Conservation (phyloP, 1,139 yeast species). For the Casaregolazyma lundiana region DNA sequence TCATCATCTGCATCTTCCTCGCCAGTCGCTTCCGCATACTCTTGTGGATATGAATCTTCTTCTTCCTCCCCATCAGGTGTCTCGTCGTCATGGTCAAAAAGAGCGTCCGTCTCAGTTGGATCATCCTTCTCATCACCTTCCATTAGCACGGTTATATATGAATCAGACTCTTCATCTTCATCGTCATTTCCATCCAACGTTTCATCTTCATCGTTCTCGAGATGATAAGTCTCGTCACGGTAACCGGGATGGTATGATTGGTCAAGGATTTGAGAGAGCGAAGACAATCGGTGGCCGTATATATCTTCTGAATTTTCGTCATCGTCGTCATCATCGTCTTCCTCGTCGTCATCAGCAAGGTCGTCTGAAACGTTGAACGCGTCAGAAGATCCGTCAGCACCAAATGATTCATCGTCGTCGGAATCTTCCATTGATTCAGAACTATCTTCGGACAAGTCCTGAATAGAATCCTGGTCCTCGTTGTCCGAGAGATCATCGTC, state of each 20-base stretch:
- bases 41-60: not conserved
- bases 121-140: not conserved
- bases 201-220: not conserved
- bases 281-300: not conserved
- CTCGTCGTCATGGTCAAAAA: conserved; percentile 1
- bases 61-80: not conserved
- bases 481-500: not conserved
- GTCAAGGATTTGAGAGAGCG: not conserved
- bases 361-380: no score
- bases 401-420: no score
- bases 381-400: no score
- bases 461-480: not conserved
- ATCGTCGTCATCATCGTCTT: not conserved
- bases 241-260: not conserved
- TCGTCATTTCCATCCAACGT: no score
- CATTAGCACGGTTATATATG: not conserved
- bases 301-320: not conserved
- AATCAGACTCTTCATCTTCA: not conserved
- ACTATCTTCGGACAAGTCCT: not conserved
- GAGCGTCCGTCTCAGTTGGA: not conserved
- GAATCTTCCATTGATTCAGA: no score
- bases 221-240: not conserved
- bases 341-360: no score
- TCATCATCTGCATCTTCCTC: not conserved
- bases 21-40: not conserved